Evolutionary conservation across 2,329 filamentous ascomycete species (phyloP), one percentile per base, ranked within the genome.

Genomic region (Trichoderma atroviride): DNA sequence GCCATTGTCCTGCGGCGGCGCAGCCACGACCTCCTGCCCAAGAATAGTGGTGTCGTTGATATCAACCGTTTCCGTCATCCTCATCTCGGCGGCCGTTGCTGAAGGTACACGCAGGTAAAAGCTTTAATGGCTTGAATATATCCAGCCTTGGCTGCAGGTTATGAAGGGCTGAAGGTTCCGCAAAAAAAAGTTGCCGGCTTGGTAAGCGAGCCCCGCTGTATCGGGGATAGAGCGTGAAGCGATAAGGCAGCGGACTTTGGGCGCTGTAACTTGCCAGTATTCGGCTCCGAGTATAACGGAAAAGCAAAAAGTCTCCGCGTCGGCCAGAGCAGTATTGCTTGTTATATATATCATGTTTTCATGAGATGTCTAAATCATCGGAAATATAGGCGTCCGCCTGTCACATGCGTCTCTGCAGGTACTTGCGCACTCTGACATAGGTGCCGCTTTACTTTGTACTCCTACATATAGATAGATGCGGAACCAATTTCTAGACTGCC

Each of bases 101-200:
- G 29, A 19, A 37, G 52, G 50, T 13, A 13, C 55, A 33, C 22
- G 22, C 22, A 33, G 16, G 40, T 27, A 40, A 59, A 53, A 27
- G 63, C 63, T 59, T 43, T 35, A 58, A 24, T 50, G 47, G 40
- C 62, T 55, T 57, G 27, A 22, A 52, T 67, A 57, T 57, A 27
- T 27, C 27, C 27, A 43, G 31, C 37, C 50, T 52, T 62, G 60
- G 29, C 60, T 66, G 63, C 53, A 66, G 40, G 55, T 56, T 52
- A 59, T 68, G 65, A 61, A 71, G 55, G 52, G 62, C 64, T 71
- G 64, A 60, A 29, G 55, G 64, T 55, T 68, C 69, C 58, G 68
- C 56, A 70, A 69, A 71, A 72, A 69, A 69, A 56, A 62, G 59
- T 69, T 70, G 62, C 56, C 62, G 69, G 69, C 69, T 70, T 70